phyloP scores from a whole-genome alignment of 352 stramenopile species.

The Phytophthora melonis region DNA sequence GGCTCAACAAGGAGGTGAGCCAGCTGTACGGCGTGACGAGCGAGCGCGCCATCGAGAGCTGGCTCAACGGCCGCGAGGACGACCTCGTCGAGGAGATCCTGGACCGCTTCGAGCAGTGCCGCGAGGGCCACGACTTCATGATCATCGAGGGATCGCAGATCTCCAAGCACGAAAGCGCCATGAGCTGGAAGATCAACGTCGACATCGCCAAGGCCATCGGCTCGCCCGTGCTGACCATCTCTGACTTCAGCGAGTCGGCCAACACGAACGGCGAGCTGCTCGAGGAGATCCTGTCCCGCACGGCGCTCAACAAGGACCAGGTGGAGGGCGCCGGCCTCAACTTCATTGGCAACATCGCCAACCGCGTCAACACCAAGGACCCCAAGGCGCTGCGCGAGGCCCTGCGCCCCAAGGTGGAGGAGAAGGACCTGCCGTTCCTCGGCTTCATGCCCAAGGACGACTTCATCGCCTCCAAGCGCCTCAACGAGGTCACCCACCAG shows the following conservation, averaged over 20 bases:
- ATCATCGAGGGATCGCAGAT: constrained; percentile 83
- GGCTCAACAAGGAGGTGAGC: constrained; percentile 45
- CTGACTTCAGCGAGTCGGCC: constrained; percentile 53
- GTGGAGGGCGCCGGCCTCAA: constrained; percentile 64
- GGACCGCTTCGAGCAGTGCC: constrained; percentile 61
- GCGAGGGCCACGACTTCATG: constrained; percentile 81
- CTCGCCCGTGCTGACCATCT: constrained; percentile 67
- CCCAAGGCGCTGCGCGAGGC: constrained; percentile 44
- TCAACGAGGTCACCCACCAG: constrained; percentile 80
- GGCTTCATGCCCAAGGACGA: constrained; percentile 74
- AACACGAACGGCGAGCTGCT: constrained; percentile 43
- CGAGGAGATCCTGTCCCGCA: constrained; percentile 67
- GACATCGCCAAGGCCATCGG: constrained; percentile 81
- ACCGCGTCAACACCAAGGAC: constrained; percentile 62
- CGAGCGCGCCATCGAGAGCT: constrained; percentile 57
- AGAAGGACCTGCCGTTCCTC: constrained; percentile 65
- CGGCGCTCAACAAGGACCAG: constrained; percentile 65
- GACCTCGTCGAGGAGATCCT: constrained; percentile 79
- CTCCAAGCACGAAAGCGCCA: constrained; percentile 68
- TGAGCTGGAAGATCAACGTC: constrained; percentile 86
- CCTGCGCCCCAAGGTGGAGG: constrained; percentile 43
- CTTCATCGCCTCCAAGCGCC: constrained; percentile 77
- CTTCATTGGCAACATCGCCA: constrained; percentile 81
- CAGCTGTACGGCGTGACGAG: constrained; percentile 72
- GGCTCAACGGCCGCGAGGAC: constrained; percentile 68